Evolutionary conservation across 805 yeast genomes (phyloP), one percentile per base, ranked within the genome.

Genomic region (Kazachstania taianensis): DNA sequence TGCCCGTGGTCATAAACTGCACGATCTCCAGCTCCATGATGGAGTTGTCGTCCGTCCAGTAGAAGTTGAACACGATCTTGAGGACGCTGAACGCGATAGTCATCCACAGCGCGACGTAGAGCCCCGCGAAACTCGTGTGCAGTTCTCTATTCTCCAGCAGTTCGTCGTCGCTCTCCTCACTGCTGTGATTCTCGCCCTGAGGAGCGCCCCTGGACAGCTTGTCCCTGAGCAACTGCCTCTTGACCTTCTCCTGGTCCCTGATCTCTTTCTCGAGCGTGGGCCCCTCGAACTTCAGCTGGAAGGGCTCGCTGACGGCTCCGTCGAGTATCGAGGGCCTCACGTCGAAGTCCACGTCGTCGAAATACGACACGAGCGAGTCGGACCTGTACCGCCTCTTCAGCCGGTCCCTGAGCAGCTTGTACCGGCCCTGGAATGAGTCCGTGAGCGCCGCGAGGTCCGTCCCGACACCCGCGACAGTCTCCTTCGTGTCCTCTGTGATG

Each of bases 51-150:
- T 68, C 53, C 20, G 55, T 53, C 9, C 69, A 42, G 48, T 71
- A 71, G 44, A 78, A 73, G 39, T 74, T 69, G 13, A 77, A 61
- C 7, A 76, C 48, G 15, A 70, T 69, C 39, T 75, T 73, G 20
- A 75, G 48, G 39, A 75, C 69, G 26, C 69, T 54, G 38, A 78
- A 65, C 18, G 70, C 76, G 5, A 77, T 69, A 5, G 73, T 71
- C 37, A 82, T 61, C 95, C 95, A 84, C 42, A 76, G 74, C 33
- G 86, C 69, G 5, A 84, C 78, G 55, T 76, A 89, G 41, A 92
- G 70, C 2, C 97, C 97, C 46, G 72, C 75, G 54, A 83, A 86
- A 37, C 48, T 50, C 9, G 58, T 45, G 8, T 20, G 32, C 9
- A 31, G 17, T 9, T 12, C 15, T 8, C 15, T 10, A 13, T 26